These are phyloP conservation scores for Leishmania guyanensis DNA, from an alignment of 208 protist genomes.

Conservation along the genomic window DNA sequence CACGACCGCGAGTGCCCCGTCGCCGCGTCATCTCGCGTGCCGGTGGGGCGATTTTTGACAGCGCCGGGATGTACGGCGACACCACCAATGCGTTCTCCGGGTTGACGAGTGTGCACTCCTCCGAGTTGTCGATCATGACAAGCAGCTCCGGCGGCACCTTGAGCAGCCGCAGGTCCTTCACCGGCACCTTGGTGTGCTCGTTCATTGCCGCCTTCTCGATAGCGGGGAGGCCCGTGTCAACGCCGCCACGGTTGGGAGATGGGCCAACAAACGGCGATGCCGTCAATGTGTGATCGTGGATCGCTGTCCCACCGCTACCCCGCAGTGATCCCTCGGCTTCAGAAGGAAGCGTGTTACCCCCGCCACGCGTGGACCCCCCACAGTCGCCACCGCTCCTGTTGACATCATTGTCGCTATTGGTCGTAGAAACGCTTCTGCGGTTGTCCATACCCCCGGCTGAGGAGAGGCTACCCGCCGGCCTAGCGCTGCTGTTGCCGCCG, in stretches of 20 bases:
- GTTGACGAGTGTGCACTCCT: constrained; percentile 79
- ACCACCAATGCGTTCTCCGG: constrained; percentile 84
- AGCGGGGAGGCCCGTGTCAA: neutral
- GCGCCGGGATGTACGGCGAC: constrained; percentile 72
- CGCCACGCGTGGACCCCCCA: neutral
- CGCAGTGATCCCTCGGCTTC: neutral
- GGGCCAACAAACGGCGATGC: neutral
- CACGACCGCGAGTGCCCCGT: neutral
- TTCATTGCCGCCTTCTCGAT: constrained; percentile 31
- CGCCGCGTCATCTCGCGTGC: constrained; percentile 4
- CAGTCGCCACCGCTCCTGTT: neutral
- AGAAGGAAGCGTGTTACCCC: neutral
- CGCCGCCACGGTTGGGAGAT: neutral
- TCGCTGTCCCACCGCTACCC: neutral
- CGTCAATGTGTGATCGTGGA: neutral
- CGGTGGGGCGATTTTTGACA: constrained; percentile 10
- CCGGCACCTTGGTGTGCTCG: constrained; percentile 60
- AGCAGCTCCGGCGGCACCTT: constrained; percentile 84
- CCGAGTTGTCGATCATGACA: constrained; percentile 88
- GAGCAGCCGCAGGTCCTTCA: constrained; percentile 85
- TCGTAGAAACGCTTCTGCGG: constrained; percentile 1
- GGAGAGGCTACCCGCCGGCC: neutral
- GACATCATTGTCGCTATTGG: constrained; percentile 11
- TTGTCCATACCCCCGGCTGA: neutral
- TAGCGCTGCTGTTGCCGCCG: neutral